A percentile compares a stretch with the other conserved stretches of the same genome.
Conservation (phyloP, 768 basidiomycete genomes). For the Mrakia hoshinonis region DNA sequence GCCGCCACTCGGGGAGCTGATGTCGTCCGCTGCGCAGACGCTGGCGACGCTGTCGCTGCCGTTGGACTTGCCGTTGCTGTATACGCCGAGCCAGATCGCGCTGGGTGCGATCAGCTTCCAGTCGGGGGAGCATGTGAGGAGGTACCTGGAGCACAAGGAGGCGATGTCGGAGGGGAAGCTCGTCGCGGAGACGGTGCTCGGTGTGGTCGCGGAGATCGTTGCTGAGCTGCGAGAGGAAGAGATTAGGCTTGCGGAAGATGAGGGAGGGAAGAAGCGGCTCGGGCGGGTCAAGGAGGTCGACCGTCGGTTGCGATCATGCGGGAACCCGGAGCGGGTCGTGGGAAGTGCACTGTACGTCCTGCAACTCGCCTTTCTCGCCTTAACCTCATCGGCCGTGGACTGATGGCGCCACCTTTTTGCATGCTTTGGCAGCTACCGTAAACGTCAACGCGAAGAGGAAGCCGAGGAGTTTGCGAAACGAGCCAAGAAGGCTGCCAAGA, state of each 20-base stretch:
- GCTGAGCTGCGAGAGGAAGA: neutral
- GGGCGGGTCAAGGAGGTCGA: slow-evolving; percentile 84
- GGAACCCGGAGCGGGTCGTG: slow-evolving; percentile 90
- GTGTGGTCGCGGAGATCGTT: slow-evolving; percentile 12
- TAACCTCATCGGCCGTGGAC: slow-evolving; percentile 4
- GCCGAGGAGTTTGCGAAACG: slow-evolving; percentile 34
- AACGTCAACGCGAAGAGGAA: slow-evolving; percentile 39
- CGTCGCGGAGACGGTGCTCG: neutral
- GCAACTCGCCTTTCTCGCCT: neutral
- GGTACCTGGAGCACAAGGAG: slow-evolving; percentile 47
- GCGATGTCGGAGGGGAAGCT: slow-evolving; percentile 45
- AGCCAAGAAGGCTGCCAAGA: slow-evolving; percentile 29
- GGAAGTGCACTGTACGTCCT: slow-evolving; percentile 53
- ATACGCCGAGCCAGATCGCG: too few species aligned
- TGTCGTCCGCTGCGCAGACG: slow-evolving; percentile 20
- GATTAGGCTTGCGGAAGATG: slow-evolving; percentile 37
- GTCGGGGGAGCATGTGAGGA: too few species aligned
- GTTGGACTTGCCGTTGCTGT: too few species aligned
- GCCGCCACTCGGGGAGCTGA: neutral
- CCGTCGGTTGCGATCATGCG: slow-evolving; percentile 71
- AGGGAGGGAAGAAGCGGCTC: slow-evolving; percentile 57
- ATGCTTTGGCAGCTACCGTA: slow-evolving; percentile 37
- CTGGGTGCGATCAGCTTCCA: too few species aligned
- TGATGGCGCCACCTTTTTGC: neutral
- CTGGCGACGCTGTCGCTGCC: slow-evolving; percentile 31